Percentiles rank a stretch among this genome's conserved stretches.
Evolutionary conservation across 1,284 basidiomycete genomes (phyloP).

Genomic region (Pseudozyma sp.): DNA sequence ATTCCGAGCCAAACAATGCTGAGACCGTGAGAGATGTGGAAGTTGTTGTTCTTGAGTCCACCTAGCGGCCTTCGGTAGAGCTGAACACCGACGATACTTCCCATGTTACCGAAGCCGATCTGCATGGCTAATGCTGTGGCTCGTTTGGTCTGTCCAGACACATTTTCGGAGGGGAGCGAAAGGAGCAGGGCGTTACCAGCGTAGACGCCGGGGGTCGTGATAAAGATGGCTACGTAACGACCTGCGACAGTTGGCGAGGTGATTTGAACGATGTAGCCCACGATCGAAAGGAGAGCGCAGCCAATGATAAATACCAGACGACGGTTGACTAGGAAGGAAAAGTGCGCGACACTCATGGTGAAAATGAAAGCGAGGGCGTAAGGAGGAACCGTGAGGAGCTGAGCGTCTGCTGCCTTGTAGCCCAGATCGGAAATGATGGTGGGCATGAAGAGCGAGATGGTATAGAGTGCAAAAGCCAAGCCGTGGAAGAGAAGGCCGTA

Average conservation of each 20-base stretch:
- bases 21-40: slow-evolving; percentile 74
- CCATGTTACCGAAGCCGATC: slow-evolving; percentile 77
- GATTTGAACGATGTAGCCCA: slow-evolving; percentile 78
- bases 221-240: slow-evolving; percentile 76
- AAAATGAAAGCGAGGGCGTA: slow-evolving; percentile 71
- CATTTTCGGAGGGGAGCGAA: slow-evolving; percentile 77
- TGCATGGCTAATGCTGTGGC: slow-evolving; percentile 77
- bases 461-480: slow-evolving; percentile 71
- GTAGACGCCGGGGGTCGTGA: slow-evolving; percentile 76
- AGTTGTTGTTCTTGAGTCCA: slow-evolving; percentile 71
- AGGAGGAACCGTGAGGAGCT: slow-evolving; percentile 76
- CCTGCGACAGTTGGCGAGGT: slow-evolving; percentile 73
- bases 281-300: slow-evolving; percentile 73
- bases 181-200: slow-evolving; percentile 73
- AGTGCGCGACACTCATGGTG: slow-evolving; percentile 72
- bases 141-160: slow-evolving; percentile 78
- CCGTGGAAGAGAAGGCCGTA: slow-evolving; percentile 78
- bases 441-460: slow-evolving; percentile 54
- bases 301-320: slow-evolving; percentile 74
- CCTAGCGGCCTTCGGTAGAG: slow-evolving; percentile 73
- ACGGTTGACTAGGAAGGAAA: slow-evolving; percentile 67
- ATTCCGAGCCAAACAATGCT: slow-evolving; percentile 68
- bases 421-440: slow-evolving; percentile 76
- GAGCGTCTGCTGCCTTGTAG: slow-evolving; percentile 75
- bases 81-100: slow-evolving; percentile 74